Conservation (phyloP, 2,329 filamentous ascomycete species). For the Xylariomycetidae sp. region DNA sequence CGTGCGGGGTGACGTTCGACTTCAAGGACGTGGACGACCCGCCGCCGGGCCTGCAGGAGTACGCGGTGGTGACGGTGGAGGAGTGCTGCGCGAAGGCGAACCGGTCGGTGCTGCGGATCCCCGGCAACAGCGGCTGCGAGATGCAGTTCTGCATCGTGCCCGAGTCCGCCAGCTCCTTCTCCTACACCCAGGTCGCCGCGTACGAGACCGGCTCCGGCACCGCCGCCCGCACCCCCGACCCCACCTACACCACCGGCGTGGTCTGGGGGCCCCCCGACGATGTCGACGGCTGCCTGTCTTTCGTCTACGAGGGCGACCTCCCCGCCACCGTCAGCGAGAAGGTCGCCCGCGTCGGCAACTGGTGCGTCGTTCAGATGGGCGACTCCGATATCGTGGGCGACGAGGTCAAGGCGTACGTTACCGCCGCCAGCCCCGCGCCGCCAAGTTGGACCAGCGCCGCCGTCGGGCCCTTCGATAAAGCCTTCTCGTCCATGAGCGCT, state of each 20-base stretch:
- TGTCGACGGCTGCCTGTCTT: slow-evolving; percentile 14
- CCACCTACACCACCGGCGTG: slow-evolving; percentile 8
- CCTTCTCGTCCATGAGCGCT: slow-evolving; percentile 5
- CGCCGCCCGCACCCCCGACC: slow-evolving; percentile 8
- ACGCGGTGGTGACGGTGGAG: slow-evolving; percentile 15
- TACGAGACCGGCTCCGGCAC: slow-evolving; percentile 13
- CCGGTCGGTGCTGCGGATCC: slow-evolving; percentile 15
- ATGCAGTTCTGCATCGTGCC: slow-evolving; percentile 20
- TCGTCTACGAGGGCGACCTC: slow-evolving; percentile 18
- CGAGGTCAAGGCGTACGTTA: slow-evolving; percentile 7
- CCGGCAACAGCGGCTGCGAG: slow-evolving; percentile 21
- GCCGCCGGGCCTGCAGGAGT: slow-evolving; percentile 16
- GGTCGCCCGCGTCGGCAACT: slow-evolving; percentile 9
- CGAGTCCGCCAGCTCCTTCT: slow-evolving; percentile 9
- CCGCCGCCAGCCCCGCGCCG: slow-evolving; percentile 16
- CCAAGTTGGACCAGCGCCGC: slow-evolving; percentile 17
- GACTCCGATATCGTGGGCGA: slow-evolving; percentile 8
- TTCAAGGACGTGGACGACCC: slow-evolving; percentile 12
- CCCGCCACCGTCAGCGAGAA: slow-evolving; percentile 12
- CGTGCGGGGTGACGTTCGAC: slow-evolving; percentile 18
- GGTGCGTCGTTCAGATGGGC: slow-evolving; percentile 17
- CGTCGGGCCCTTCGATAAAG: slow-evolving; percentile 6
- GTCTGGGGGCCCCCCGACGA: slow-evolving; percentile 6
- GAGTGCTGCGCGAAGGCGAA: slow-evolving; percentile 14
- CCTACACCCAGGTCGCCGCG: slow-evolving; percentile 8